Evolutionary conservation across 2,329 filamentous ascomycete genomes (phyloP).

Genomic region (Aspergillus tamarii): DNA sequence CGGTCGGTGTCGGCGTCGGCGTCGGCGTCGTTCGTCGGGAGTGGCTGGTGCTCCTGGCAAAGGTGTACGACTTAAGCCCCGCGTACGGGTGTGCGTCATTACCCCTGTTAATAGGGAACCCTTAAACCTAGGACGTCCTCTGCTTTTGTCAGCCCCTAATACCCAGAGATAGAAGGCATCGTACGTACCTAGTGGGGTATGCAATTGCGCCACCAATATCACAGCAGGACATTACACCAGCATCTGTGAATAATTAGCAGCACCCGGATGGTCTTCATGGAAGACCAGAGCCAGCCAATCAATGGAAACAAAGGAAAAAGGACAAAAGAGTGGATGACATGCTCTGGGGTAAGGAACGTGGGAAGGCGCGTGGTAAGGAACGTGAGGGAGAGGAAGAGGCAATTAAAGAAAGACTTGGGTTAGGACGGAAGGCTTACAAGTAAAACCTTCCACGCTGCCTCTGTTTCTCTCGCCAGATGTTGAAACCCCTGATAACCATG

Average conservation of each 20-base stretch:
- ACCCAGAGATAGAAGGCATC: neutral
- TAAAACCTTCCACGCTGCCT: constrained; percentile 6
- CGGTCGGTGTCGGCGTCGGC: neutral
- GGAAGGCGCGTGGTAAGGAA: constrained; percentile 4
- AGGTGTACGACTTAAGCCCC: constrained; percentile 19
- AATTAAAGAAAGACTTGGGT: constrained; percentile 2
- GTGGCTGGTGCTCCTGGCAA: constrained; percentile 17
- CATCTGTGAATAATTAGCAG: constrained; percentile 24
- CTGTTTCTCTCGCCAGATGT: neutral
- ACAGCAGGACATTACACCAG: constrained; percentile 23
- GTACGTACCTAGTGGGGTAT: constrained; percentile 19
- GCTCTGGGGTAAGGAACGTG: constrained; percentile 9
- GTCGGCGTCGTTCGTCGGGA: neutral
- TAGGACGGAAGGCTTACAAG: constrained; percentile 8
- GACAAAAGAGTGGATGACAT: constrained; percentile 1
- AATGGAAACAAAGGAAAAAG: constrained; percentile 17
- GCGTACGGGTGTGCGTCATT: constrained; percentile 23
- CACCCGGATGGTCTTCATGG: constrained; percentile 17
- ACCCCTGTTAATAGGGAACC: constrained; percentile 20
- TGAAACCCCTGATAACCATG: constrained; percentile 7
- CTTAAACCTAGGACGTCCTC: constrained; percentile 14
- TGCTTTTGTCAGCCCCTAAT: neutral
- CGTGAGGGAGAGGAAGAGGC: neutral
- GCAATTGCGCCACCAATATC: constrained; percentile 20
- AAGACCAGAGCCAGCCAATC: constrained; percentile 17